Evolutionary conservation across 169 alveolate species (phyloP).

Genomic region (Cryptosporidium andersoni): DNA sequence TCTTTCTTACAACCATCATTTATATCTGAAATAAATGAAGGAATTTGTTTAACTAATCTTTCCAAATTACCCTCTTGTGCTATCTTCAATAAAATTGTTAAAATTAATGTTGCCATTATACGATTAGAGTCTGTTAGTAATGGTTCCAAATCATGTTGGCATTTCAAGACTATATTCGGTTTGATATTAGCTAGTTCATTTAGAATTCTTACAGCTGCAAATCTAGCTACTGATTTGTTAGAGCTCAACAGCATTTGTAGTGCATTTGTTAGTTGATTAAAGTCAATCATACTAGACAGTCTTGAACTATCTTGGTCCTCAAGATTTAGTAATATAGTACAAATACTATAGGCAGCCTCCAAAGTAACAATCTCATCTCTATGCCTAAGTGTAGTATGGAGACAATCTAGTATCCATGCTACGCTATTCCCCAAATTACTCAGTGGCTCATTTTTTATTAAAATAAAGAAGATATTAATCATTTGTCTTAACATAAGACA

Average conservation of each 20-base stretch:
- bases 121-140: constrained; percentile 89
- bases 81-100: constrained; percentile 93
- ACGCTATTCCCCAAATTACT: not conserved
- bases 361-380: constrained; percentile 80
- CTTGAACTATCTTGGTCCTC: constrained; percentile 58
- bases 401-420: constrained; percentile 67
- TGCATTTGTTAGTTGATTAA: constrained; percentile 68
- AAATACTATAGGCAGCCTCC: constrained; percentile 83
- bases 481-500: constrained; percentile 66
- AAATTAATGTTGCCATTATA: constrained; percentile 92
- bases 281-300: constrained; percentile 37
- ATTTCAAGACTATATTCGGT: constrained; percentile 78
- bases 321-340: constrained; percentile 71
- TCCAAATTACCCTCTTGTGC: constrained; percentile 94
- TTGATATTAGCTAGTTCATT: constrained; percentile 79
- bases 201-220: constrained; percentile 87
- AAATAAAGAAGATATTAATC: constrained; percentile 35
- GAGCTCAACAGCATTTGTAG: constrained; percentile 80
- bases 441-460: constrained; percentile 14
- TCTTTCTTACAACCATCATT: constrained; percentile 90
- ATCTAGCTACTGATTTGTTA: constrained; percentile 85
- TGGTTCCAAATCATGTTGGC: constrained; percentile 89
- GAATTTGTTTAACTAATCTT: constrained; percentile 88
- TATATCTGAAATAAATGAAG: constrained; percentile 80
- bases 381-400: constrained; percentile 76